Evolutionary conservation across 768 basidiomycete genomes (phyloP).

Genomic region (Suillus lakei): DNA sequence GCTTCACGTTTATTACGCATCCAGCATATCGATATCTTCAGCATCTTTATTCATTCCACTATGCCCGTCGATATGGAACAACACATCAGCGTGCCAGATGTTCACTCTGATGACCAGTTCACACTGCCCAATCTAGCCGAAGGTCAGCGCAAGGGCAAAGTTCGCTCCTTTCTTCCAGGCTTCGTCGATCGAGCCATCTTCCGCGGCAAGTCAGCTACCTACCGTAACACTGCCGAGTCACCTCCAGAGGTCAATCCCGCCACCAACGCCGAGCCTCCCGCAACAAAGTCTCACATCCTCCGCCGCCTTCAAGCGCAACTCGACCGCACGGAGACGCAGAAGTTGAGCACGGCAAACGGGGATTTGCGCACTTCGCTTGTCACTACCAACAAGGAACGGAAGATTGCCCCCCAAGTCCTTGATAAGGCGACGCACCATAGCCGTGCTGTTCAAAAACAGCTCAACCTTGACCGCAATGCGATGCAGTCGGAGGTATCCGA

Average conservation of each 20-base stretch:
- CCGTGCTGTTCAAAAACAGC: not conserved
- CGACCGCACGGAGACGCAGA: not conserved
- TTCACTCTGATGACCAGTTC: not conserved
- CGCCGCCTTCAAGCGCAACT: not conserved
- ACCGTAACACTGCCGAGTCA: not conserved
- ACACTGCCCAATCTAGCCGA: not conserved
- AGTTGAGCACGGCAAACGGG: not conserved
- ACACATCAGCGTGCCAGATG: not conserved
- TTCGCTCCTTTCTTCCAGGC: not conserved
- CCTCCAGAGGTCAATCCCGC: not conserved
- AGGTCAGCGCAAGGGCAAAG: not conserved
- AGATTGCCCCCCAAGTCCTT: not conserved
- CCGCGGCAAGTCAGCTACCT: not conserved
- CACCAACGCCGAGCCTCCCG: not conserved
- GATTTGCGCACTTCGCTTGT: not conserved
- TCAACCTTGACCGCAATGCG: not conserved
- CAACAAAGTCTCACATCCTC: not conserved
- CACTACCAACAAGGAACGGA: not conserved
- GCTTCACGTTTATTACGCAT: not conserved
- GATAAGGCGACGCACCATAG: not conserved
- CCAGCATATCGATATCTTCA: not conserved
- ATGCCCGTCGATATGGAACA: not conserved
- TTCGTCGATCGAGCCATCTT: constrained; percentile 3
- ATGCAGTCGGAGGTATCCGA: not conserved
- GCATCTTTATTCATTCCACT: not conserved